Evolutionary conservation across 805 yeast genomes (phyloP).

Genomic region (Brettanomyces sp.): DNA sequence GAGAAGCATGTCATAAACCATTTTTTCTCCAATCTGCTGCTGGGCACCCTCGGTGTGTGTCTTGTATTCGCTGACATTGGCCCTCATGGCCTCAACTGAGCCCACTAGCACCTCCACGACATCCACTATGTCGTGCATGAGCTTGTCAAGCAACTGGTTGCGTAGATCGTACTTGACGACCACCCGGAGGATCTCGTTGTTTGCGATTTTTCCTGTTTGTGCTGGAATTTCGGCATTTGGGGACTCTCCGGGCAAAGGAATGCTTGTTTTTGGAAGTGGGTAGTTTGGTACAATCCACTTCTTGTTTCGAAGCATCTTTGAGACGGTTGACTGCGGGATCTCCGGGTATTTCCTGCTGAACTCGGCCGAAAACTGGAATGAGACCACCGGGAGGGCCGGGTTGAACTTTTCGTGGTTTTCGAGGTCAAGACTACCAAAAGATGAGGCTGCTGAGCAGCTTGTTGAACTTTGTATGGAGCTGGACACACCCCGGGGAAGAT

Average conservation of each 20-base stretch:
- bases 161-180: constrained; percentile 70
- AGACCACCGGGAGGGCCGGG: constrained; percentile 84
- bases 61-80: constrained; percentile 13
- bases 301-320: constrained; percentile 62
- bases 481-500: constrained; percentile 40
- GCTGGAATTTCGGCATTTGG: constrained; percentile 26
- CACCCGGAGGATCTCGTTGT: constrained; percentile 68
- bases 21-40: constrained; percentile 19
- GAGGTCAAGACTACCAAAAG: neutral
- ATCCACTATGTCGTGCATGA: constrained; percentile 52
- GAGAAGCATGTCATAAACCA: constrained; percentile 40
- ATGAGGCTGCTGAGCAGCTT: neutral
- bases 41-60: constrained; percentile 10
- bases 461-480: constrained; percentile 9
- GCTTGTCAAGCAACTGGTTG: constrained; percentile 48
- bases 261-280: constrained; percentile 49
- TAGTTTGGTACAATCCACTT: constrained; percentile 90
- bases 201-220: constrained; percentile 14
- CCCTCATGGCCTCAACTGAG: constrained; percentile 34
- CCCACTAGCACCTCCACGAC: constrained; percentile 43
- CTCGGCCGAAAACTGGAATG: constrained; percentile 62
- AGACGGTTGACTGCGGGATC: constrained; percentile 71
- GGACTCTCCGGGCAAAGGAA: constrained; percentile 8
- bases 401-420: constrained; percentile 38
- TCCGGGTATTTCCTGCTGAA: constrained; percentile 58